Evolutionary conservation across 192 early-diverging fungal genomes (phyloP).

Genomic region (Backusella tuberculispora): DNA sequence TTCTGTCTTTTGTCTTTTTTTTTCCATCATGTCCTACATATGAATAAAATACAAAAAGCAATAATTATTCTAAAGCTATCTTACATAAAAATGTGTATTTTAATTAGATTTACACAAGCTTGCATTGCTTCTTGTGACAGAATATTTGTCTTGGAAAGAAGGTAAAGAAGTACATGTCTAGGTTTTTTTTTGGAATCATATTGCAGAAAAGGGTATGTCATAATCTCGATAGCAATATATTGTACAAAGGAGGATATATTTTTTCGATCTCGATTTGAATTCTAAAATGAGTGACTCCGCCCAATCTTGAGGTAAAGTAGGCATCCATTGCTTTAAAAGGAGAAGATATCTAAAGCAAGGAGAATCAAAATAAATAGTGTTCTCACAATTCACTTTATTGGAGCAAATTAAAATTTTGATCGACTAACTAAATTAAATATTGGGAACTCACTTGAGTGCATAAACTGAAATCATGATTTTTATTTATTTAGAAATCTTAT

Average conservation of each 20-base stretch:
- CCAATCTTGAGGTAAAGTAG: neutral
- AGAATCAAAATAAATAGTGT: slow-evolving; percentile 11
- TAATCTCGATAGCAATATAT: neutral
- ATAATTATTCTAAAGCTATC: slow-evolving; percentile 1
- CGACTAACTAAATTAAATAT: slow-evolving; percentile 15
- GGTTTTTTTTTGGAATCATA: neutral
- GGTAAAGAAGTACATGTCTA: neutral
- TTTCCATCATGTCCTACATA: neutral
- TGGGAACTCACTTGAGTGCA: neutral
- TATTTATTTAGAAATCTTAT: slow-evolving; percentile 15
- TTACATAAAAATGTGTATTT: slow-evolving; percentile 15
- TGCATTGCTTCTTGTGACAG: slow-evolving; percentile 11
- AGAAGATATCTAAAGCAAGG: neutral
- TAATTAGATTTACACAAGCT: slow-evolving; percentile 17
- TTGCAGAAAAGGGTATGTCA: neutral
- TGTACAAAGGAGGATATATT: slow-evolving; percentile 5
- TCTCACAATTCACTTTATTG: slow-evolving; percentile 15
- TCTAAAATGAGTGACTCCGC: slow-evolving; percentile 6
- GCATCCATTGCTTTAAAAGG: slow-evolving; percentile 13
- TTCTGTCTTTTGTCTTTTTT: neutral
- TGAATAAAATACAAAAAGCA: neutral
- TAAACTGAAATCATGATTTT: slow-evolving; percentile 1
- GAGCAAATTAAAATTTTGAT: slow-evolving; percentile 17
- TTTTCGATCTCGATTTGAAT: slow-evolving; percentile 9
- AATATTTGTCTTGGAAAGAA: neutral